Conservation (phyloP, 495 filamentous ascomycete species). For the Penicillium angulare region DNA sequence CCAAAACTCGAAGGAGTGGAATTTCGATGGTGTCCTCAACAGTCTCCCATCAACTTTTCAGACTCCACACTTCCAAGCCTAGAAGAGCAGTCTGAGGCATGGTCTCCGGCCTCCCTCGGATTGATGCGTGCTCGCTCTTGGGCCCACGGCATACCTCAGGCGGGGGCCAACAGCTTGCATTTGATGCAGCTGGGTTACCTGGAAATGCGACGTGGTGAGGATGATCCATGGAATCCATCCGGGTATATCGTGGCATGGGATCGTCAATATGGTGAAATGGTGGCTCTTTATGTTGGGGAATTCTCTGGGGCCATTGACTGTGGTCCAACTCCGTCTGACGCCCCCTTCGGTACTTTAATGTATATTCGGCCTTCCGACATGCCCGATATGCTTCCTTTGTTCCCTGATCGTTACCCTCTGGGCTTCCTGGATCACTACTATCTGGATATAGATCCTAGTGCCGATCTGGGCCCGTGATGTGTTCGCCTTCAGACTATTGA, state of each 20-base stretch:
- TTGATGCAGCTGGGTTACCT: slow-evolving; percentile 40
- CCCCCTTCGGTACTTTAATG: slow-evolving; percentile 21
- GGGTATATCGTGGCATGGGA: slow-evolving; percentile 43
- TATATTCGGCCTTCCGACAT: slow-evolving; percentile 12
- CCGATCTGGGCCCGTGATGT: slow-evolving; percentile 18
- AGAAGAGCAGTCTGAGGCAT: slow-evolving; percentile 7
- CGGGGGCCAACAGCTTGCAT: slow-evolving; percentile 19
- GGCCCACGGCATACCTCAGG: slow-evolving; percentile 14
- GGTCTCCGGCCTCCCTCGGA: slow-evolving; percentile 27
- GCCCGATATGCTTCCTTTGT: not conserved
- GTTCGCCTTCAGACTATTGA: not conserved
- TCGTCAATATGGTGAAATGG: slow-evolving; percentile 28
- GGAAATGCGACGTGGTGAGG: slow-evolving; percentile 13
- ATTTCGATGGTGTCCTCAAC: slow-evolving; percentile 33
- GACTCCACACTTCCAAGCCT: slow-evolving; percentile 6
- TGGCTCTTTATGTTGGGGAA: slow-evolving; percentile 30
- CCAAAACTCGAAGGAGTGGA: slow-evolving; percentile 2
- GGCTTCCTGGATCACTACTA: slow-evolving; percentile 14
- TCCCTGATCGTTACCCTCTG: slow-evolving; percentile 5
- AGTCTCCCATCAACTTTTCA: slow-evolving; percentile 31
- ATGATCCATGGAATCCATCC: slow-evolving; percentile 26
- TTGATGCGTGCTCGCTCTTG: slow-evolving; percentile 27
- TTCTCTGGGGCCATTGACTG: slow-evolving; percentile 16
- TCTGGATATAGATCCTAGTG: slow-evolving; percentile 31
- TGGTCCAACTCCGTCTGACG: slow-evolving; percentile 10